phyloP scores from a whole-genome alignment of 83 land plant species.

The Larix sibirica region DNA sequence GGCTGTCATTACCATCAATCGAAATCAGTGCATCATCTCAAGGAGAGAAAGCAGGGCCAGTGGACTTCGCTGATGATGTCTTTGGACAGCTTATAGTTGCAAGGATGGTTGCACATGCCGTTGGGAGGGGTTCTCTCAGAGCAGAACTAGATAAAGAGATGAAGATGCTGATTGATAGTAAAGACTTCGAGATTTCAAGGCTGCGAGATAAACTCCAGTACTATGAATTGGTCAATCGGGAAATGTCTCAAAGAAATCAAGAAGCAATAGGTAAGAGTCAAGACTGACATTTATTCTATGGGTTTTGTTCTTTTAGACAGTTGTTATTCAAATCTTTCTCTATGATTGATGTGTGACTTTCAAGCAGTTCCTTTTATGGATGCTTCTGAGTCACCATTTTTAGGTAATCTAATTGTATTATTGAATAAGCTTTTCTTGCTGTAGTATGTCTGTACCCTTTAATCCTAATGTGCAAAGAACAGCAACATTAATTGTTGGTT shows the following conservation, averaged over 20 bases:
- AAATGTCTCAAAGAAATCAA: conserved; percentile 70
- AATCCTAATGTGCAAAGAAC: neutral
- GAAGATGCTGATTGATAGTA: conserved; percentile 30
- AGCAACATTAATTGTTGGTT: neutral
- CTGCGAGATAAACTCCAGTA: conserved; percentile 59
- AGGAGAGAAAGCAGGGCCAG: conserved; percentile 7
- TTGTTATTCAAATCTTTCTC: neutral
- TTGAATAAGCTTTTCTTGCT: neutral
- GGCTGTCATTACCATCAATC: conserved; percentile 13
- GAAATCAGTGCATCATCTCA: neutral
- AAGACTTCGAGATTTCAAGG: conserved; percentile 51
- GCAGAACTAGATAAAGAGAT: conserved; percentile 40
- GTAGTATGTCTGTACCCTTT: neutral
- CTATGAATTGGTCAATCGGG: conserved; percentile 56
- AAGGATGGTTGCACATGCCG: conserved; percentile 35
- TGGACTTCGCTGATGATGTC: conserved; percentile 12
- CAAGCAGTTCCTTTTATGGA: neutral
- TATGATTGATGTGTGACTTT: neutral
- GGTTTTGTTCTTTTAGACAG: neutral
- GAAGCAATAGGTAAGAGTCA: conserved; percentile 50
- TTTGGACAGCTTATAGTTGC: conserved; percentile 40
- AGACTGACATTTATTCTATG: neutral
- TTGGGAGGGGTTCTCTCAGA: conserved; percentile 37
- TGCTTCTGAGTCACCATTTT: neutral
- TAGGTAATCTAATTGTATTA: neutral